phyloP scores from a whole-genome alignment of 768 basidiomycete species.

The Lentinula sp. region DNA sequence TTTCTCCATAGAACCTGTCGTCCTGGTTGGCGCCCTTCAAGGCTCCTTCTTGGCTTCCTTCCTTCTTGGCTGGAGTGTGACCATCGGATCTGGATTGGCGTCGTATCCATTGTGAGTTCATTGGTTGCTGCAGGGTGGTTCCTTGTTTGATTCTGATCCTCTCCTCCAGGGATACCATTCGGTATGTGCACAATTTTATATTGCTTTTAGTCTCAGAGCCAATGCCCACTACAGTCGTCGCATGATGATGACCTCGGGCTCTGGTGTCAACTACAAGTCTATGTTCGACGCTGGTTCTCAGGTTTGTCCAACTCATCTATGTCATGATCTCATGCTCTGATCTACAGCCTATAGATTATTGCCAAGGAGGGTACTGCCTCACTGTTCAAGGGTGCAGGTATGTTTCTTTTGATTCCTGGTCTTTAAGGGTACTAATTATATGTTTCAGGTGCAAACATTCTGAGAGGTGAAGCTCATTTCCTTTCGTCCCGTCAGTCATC shows the following conservation, averaged over 20 bases:
- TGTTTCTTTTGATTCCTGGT: conserved; percentile 40
- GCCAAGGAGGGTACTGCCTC: conserved; percentile 94
- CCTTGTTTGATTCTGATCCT: not conserved
- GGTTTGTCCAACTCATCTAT: conserved; percentile 13
- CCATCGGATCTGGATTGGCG: conserved; percentile 98
- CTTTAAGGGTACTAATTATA: not conserved
- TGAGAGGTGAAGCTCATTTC: not conserved
- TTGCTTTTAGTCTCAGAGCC: not conserved
- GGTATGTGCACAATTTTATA: conserved; percentile 34
- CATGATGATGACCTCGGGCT: conserved; percentile 99
- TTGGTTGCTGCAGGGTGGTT: not conserved
- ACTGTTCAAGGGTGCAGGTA: conserved; percentile 99
- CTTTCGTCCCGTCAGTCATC: too few species aligned
- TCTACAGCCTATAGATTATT: conserved; percentile 46
- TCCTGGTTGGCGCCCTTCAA: conserved; percentile 91
- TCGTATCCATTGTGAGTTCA: conserved; percentile 58
- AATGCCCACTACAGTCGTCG: conserved; percentile 73
- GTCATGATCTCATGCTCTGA: not conserved
- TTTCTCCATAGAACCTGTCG: conserved; percentile 73
- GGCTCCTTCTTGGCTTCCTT: conserved; percentile 98
- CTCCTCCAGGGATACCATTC: conserved; percentile 68
- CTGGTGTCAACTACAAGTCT: conserved; percentile 94
- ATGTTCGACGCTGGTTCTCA: conserved; percentile 97
- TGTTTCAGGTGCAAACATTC: not conserved
- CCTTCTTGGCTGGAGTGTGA: conserved; percentile 97